These are phyloP conservation scores for Podospora australis DNA, from an alignment of 495 filamentous ascomycete genomes.

Conservation along the genomic window DNA sequence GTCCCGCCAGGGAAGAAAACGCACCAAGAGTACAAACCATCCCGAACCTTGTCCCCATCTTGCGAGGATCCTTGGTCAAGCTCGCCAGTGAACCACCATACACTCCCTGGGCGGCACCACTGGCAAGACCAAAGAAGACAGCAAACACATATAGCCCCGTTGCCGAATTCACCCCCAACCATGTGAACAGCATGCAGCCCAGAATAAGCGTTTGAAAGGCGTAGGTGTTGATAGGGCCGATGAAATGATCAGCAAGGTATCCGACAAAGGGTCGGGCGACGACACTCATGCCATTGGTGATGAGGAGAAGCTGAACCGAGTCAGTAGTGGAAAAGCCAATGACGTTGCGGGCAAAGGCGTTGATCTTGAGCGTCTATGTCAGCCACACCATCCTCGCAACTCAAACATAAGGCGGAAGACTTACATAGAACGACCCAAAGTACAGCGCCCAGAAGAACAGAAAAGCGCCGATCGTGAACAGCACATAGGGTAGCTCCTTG, in stretches of 20 bases:
- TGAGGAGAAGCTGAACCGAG: constrained; percentile 36
- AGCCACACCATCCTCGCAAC: background rate
- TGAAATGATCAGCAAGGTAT: constrained; percentile 32
- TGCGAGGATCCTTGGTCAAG: constrained; percentile 31
- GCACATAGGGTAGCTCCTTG: constrained; percentile 32
- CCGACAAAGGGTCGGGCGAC: constrained; percentile 32
- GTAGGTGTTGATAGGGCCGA: constrained; percentile 37
- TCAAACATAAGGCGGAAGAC: constrained; percentile 3
- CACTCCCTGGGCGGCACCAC: constrained; percentile 33
- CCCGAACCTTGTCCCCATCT: constrained; percentile 40
- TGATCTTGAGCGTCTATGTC: constrained; percentile 21
- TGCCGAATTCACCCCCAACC: constrained; percentile 30
- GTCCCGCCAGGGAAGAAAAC: constrained; percentile 37
- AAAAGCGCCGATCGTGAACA: constrained; percentile 34
- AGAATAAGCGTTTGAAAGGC: constrained; percentile 25
- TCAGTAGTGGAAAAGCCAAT: constrained; percentile 33
- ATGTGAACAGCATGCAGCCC: constrained; percentile 30
- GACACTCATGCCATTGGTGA: constrained; percentile 36
- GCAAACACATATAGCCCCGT: constrained; percentile 38
- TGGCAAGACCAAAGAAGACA: constrained; percentile 35
- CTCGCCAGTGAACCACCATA: constrained; percentile 34
- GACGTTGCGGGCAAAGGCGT: constrained; percentile 34
- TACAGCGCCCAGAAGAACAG: constrained; percentile 39
- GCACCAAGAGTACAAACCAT: constrained; percentile 38
- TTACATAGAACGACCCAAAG: constrained; percentile 43